These are phyloP conservation scores for Colletotrichum shisoi DNA, from an alignment of 2,329 filamentous ascomycete genomes.

Conservation along the genomic window DNA sequence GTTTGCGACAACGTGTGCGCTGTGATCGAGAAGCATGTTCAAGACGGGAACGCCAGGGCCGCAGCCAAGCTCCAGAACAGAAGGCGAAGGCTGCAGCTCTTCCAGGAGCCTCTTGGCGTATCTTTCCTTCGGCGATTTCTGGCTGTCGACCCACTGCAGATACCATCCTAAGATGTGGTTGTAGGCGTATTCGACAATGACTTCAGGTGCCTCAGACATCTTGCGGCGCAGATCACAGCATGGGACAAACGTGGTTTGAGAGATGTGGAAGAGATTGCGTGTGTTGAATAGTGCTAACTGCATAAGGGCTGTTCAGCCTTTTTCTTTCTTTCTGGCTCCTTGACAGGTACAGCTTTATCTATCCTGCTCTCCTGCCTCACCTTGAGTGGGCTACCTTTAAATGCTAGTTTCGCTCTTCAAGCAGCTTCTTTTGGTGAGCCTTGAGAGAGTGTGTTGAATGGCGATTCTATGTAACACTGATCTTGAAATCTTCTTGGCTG, in stretches of 20 bases:
- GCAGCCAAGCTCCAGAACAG: background rate
- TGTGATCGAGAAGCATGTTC: background rate
- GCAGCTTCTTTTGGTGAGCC: too few species aligned
- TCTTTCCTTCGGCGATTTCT: conserved; percentile 4
- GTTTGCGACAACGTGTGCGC: background rate
- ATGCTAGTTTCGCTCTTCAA: too few species aligned
- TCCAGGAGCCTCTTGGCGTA: background rate
- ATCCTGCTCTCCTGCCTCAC: too few species aligned
- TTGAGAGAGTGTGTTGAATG: too few species aligned
- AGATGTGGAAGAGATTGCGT: background rate
- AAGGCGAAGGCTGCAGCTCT: background rate
- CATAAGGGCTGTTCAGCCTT: background rate
- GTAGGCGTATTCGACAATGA: background rate
- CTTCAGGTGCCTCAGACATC: background rate
- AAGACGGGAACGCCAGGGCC: background rate
- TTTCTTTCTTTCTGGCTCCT: background rate
- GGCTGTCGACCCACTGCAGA: background rate
- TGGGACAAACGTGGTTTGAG: background rate
- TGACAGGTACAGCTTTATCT: too few species aligned
- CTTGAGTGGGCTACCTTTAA: too few species aligned
- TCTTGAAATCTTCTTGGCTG: too few species aligned
- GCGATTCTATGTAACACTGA: too few species aligned
- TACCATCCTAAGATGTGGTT: background rate
- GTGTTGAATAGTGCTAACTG: background rate
- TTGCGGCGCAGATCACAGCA: background rate